A percentile compares a stretch with the other conserved stretches of the same genome.
These are phyloP conservation scores for Aspergillus fumigatiaffinis DNA, from an alignment of 2,329 filamentous ascomycete genomes.

Conservation along the genomic window DNA sequence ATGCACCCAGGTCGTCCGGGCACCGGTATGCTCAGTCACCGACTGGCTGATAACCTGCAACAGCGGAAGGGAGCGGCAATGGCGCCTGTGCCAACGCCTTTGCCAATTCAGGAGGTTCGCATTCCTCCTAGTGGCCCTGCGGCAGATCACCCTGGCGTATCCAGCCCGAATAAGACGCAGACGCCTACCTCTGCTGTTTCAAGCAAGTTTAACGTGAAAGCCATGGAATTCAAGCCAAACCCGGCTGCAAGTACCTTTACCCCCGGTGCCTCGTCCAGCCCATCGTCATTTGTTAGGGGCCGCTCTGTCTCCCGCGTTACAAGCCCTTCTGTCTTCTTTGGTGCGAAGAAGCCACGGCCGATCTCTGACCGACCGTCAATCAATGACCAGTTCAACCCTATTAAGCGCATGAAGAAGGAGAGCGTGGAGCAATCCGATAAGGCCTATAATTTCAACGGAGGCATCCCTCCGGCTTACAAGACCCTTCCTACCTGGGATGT, in stretches of 20 bases:
- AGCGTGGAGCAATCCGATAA: constrained; percentile 48
- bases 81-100: constrained; percentile 48
- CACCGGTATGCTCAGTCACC: constrained; percentile 47
- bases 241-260: constrained; percentile 77
- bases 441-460: constrained; percentile 71
- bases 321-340: constrained; percentile 55
- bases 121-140: constrained; percentile 71
- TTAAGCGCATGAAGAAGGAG: constrained; percentile 69
- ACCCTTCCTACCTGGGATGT: constrained; percentile 83
- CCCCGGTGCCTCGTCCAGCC: constrained; percentile 61
- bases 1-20: constrained; percentile 39
- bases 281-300: constrained; percentile 57
- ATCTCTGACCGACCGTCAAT: constrained; percentile 53
- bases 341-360: constrained; percentile 68
- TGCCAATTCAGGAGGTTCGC: constrained; percentile 63
- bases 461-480: constrained; percentile 78
- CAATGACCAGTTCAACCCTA: constrained; percentile 56
- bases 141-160: constrained; percentile 48
- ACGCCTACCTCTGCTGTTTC: constrained; percentile 52
- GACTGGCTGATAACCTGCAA: constrained; percentile 50
- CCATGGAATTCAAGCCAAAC: constrained; percentile 79
- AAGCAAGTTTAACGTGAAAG: constrained; percentile 58
- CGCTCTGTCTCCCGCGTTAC: constrained; percentile 44
- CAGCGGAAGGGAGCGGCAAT: constrained; percentile 46
- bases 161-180: constrained; percentile 44